A percentile compares a stretch with the other conserved stretches of the same genome.
Evolutionary conservation across 2,329 filamentous ascomycete genomes (phyloP).

Genomic region (Aspergillus awamori): DNA sequence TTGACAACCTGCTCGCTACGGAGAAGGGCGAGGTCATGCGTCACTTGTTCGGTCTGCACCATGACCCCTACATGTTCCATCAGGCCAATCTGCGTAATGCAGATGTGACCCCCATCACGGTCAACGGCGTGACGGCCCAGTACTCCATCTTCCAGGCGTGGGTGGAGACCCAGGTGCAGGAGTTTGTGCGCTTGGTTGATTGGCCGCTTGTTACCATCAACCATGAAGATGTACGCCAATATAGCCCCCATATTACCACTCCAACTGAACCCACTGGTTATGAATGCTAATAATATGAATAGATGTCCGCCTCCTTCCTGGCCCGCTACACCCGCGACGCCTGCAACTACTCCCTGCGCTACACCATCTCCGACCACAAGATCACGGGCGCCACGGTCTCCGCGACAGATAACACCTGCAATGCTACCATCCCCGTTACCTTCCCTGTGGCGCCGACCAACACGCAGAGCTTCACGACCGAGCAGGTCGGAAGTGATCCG

Average conservation of each 20-base stretch:
- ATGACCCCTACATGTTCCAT: slow-evolving; percentile 66
- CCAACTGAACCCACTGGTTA: too few species aligned
- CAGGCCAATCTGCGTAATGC: slow-evolving; percentile 62
- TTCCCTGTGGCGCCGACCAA: slow-evolving; percentile 51
- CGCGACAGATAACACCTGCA: slow-evolving; percentile 55
- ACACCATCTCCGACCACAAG: slow-evolving; percentile 47
- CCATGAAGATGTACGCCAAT: slow-evolving; percentile 53
- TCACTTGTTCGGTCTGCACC: slow-evolving; percentile 59
- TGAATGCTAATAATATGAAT: background rate
- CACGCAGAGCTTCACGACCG: slow-evolving; percentile 49
- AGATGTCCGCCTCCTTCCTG: slow-evolving; percentile 54
- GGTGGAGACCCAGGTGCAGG: slow-evolving; percentile 57
- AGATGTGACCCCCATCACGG: slow-evolving; percentile 51
- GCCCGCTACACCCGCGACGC: slow-evolving; percentile 58
- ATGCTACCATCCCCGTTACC: slow-evolving; percentile 57
- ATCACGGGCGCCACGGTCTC: slow-evolving; percentile 57
- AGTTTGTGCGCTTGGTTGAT: slow-evolving; percentile 56
- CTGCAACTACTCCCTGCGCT: slow-evolving; percentile 55
- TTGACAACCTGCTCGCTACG: slow-evolving; percentile 54
- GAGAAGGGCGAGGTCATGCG: slow-evolving; percentile 59
- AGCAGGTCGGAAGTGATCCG: slow-evolving; percentile 60
- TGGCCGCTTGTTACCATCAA: slow-evolving; percentile 61
- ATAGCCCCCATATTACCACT: too few species aligned
- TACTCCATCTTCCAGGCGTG: slow-evolving; percentile 61
- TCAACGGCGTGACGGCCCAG: slow-evolving; percentile 52